Conservation (phyloP, 148 eudicot species). For the Mesembryanthemum crystallinum region DNA sequence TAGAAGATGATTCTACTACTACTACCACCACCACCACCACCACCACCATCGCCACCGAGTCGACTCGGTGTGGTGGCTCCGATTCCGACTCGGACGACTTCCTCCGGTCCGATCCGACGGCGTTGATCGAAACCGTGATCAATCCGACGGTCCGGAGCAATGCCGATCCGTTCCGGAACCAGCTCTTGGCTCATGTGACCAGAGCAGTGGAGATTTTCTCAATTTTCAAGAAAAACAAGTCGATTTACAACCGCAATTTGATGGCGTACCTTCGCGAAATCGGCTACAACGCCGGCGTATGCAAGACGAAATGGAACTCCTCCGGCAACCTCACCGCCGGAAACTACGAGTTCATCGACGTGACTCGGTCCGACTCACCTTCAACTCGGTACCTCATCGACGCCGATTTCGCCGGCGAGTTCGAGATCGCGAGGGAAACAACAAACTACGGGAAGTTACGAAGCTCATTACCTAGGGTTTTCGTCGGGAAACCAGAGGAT, state of each 20-base stretch:
- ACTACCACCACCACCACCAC: not conserved
- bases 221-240: conserved; percentile 21
- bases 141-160: conserved; percentile 22
- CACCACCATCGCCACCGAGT: not conserved
- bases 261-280: conserved; percentile 58
- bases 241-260: conserved; percentile 44
- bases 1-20: conserved; percentile 28
- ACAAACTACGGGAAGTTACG: conserved; percentile 31
- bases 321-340: conserved; percentile 57
- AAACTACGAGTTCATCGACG: conserved; percentile 75
- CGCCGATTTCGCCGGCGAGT: conserved; percentile 52
- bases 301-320: conserved; percentile 67
- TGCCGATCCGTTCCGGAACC: conserved; percentile 39
- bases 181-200: conserved; percentile 36
- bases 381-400: conserved; percentile 55
- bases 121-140: conserved; percentile 19
- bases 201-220: conserved; percentile 42
- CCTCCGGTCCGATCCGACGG: conserved; percentile 28
- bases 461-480: conserved; percentile 46
- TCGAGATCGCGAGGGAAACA: conserved; percentile 70
- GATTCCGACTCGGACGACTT: conserved; percentile 41
- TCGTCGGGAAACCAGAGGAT: conserved; percentile 48
- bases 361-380: conserved; percentile 22
- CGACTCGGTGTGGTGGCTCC: not conserved
- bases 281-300: conserved; percentile 73